Percentiles rank a stretch among this genome's conserved stretches.
These are phyloP conservation scores for Ormosia emarginata DNA, from an alignment of 306 rosid species.

Conservation along the genomic window DNA sequence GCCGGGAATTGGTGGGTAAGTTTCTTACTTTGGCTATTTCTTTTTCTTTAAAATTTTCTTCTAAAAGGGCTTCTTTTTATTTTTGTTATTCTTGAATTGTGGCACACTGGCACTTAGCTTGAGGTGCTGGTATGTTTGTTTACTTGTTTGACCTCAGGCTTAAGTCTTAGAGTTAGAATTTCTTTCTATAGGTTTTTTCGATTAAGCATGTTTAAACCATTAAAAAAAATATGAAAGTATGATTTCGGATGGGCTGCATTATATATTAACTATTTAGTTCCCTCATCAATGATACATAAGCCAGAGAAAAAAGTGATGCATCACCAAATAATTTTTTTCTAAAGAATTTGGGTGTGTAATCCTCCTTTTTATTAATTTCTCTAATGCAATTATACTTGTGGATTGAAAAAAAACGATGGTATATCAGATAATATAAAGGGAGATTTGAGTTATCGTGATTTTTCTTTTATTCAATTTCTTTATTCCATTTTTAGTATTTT, in stretches of 20 bases:
- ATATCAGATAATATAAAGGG: neutral
- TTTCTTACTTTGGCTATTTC: slow-evolving; percentile 12
- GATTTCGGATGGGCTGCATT: slow-evolving; percentile 1
- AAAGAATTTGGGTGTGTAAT: slow-evolving; percentile 5
- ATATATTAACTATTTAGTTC: slow-evolving; percentile 3
- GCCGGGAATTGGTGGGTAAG: slow-evolving; percentile 87
- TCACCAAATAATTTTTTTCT: neutral
- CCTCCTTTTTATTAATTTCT: neutral
- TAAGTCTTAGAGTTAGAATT: slow-evolving; percentile 4
- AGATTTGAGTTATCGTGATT: neutral
- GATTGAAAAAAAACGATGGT: neutral
- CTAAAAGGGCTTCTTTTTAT: neutral
- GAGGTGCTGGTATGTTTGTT: slow-evolving; percentile 1
- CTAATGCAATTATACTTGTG: neutral
- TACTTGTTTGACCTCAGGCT: neutral
- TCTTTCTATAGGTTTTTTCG: neutral
- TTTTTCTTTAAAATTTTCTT: neutral
- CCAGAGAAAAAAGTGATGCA: neutral
- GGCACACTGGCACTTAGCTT: slow-evolving; percentile 10
- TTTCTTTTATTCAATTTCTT: neutral
- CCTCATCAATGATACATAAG: neutral
- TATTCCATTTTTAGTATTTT: neutral
- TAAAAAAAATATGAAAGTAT: neutral
- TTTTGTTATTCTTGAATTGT: neutral
- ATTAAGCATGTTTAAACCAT: neutral